These are phyloP conservation scores for Raffaelea arxii DNA, from an alignment of 2,329 filamentous ascomycete genomes.

Conservation along the genomic window DNA sequence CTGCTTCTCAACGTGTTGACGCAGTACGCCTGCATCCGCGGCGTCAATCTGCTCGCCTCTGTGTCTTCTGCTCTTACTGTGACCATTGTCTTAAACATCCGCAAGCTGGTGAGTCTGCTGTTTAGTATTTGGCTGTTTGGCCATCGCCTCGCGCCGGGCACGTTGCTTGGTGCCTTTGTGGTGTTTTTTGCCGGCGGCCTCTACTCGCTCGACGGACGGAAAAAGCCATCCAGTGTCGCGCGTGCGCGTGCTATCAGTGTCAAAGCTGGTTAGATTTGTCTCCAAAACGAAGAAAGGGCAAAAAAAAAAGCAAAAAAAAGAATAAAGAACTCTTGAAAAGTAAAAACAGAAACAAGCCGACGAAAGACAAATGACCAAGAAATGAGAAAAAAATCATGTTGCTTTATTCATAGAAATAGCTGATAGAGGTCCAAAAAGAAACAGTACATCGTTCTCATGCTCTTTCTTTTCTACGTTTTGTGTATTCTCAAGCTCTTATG, in stretches of 20 bases:
- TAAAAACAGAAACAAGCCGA: too few relatives aligned
- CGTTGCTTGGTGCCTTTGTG: conserved; percentile 68
- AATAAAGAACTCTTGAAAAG: too few relatives aligned
- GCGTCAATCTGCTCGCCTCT: conserved; percentile 87
- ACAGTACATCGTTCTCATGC: too few relatives aligned
- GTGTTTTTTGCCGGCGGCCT: conserved; percentile 88
- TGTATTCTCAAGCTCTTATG: too few relatives aligned
- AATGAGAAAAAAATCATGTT: too few relatives aligned
- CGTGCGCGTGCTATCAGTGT: conserved; percentile 18
- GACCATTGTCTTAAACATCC: conserved; percentile 90
- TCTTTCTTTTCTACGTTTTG: too few relatives aligned
- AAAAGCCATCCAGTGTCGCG: conserved; percentile 21
- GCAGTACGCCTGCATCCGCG: conserved; percentile 89
- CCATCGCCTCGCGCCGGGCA: conserved; percentile 66
- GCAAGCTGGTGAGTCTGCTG: conserved; percentile 84
- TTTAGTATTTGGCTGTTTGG: conserved; percentile 93
- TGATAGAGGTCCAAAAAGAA: too few relatives aligned
- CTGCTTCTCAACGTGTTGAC: conserved; percentile 73
- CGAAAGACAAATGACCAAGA: too few relatives aligned
- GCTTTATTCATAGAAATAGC: too few relatives aligned
- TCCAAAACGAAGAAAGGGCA: conserved; percentile 4
- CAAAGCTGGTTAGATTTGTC: conserved; percentile 18
- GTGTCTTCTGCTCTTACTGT: conserved; percentile 87
- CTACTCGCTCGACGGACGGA: conserved; percentile 66
- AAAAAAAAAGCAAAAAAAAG: not conserved